A percentile compares a stretch with the other conserved stretches of the same genome.
Evolutionary conservation across 177 flowering plant species (phyloP).

Genomic region (Vitis hybrid): DNA sequence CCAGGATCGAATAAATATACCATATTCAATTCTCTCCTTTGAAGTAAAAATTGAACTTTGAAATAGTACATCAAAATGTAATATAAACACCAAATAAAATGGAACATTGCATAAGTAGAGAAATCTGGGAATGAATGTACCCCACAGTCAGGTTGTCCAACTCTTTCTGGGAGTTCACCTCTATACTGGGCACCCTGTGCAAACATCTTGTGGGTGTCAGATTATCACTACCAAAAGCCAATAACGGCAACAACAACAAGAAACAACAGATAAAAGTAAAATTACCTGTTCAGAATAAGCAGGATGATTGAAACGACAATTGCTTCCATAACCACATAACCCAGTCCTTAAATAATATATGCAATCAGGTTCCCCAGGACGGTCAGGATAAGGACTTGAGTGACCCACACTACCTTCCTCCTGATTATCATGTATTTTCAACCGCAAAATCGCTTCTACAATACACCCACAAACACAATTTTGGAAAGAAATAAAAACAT

Average conservation of each 20-base stretch:
- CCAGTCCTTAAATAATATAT: constrained; percentile 72
- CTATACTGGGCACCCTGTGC: constrained; percentile 45
- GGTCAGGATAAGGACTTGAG: constrained; percentile 55
- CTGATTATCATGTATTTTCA: constrained; percentile 45
- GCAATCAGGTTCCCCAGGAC: constrained; percentile 82
- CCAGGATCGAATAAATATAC: neutral
- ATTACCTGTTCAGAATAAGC: constrained; percentile 48
- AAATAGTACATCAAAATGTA: no score
- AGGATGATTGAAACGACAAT: constrained; percentile 84
- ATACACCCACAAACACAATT: neutral
- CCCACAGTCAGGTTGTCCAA: constrained; percentile 82
- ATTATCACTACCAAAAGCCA: constrained; percentile 2
- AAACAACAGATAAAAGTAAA: neutral
- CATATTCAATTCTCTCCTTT: no score
- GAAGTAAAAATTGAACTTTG: no score
- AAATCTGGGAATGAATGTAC: constrained; percentile 30
- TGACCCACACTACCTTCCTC: constrained; percentile 32
- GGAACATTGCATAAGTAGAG: neutral
- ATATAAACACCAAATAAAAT: neutral
- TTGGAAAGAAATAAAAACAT: neutral
- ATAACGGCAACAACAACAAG: neutral
- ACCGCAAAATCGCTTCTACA: constrained; percentile 52
- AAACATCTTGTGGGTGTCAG: neutral
- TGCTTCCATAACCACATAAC: constrained; percentile 75
- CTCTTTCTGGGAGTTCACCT: constrained; percentile 76